phyloP scores from a whole-genome alignment of 83 land plant genomes.

The Thuja plicata region DNA sequence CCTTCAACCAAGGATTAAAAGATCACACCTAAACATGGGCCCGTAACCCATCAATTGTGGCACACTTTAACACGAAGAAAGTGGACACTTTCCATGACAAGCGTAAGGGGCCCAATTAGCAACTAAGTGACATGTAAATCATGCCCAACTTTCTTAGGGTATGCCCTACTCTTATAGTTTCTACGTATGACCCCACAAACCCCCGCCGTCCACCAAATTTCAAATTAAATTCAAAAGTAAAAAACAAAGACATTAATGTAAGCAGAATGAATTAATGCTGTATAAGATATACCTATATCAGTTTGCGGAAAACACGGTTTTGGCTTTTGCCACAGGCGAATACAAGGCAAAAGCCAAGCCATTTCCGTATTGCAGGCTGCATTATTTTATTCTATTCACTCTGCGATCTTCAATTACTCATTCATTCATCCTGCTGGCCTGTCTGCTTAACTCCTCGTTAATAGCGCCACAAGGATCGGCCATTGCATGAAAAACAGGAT shows the following conservation, averaged over 20 bases:
- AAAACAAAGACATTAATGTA: background rate
- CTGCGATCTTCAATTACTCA: background rate
- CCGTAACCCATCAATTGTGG: background rate
- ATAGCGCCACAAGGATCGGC: constrained; percentile 5
- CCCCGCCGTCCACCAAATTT: background rate
- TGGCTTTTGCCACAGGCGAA: background rate
- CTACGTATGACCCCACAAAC: background rate
- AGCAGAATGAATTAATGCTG: background rate
- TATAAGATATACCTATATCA: background rate
- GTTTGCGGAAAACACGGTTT: background rate
- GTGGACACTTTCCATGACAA: background rate
- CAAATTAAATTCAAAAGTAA: background rate
- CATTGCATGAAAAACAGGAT: background rate
- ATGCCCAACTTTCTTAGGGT: constrained; percentile 2
- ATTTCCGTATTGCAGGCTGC: background rate
- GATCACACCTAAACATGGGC: background rate
- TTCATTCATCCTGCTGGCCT: background rate
- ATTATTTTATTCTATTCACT: background rate
- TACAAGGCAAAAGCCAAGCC: background rate
- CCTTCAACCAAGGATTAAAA: background rate
- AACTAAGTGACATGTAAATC: background rate
- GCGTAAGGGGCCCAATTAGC: background rate
- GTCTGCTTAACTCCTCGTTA: background rate
- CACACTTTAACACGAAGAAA: background rate
- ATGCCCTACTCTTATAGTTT: background rate